phyloP scores from a whole-genome alignment of 208 protist genomes.

The Acanthamoeba royreba region DNA sequence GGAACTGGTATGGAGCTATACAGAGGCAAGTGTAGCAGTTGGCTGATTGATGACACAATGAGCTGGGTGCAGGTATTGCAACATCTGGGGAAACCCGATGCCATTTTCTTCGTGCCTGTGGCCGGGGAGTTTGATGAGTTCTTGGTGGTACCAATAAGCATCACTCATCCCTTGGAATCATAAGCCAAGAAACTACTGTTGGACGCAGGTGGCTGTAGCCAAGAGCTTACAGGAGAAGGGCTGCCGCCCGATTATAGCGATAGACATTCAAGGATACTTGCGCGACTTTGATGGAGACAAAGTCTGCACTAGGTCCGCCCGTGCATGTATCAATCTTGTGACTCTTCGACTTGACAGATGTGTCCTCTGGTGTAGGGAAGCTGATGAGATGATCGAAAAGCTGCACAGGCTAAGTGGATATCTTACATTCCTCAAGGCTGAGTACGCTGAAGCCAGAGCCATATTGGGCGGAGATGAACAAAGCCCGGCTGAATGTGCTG shows the following conservation, averaged over 20 bases:
- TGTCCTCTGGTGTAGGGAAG: not conserved
- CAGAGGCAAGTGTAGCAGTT: too few species aligned
- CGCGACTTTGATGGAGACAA: not conserved
- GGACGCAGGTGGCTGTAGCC: not conserved
- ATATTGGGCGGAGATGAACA: not conserved
- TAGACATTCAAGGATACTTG: constrained; percentile 28
- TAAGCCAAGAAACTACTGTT: not conserved
- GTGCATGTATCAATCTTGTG: not conserved
- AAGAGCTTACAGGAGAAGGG: not conserved
- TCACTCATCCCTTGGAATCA: not conserved
- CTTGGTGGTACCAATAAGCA: not conserved
- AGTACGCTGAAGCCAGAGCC: not conserved
- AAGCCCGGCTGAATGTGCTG: not conserved
- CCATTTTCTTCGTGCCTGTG: not conserved
- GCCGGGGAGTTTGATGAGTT: not conserved
- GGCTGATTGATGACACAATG: too few species aligned
- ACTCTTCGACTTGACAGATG: not conserved
- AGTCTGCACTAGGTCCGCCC: not conserved
- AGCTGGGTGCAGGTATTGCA: not conserved
- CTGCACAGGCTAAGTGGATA: not conserved
- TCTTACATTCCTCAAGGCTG: constrained; percentile 21
- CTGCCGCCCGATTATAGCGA: not conserved
- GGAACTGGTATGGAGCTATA: not conserved
- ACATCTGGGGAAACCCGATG: not conserved
- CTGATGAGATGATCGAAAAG: not conserved